phyloP scores from a whole-genome alignment of 1,284 basidiomycete species.

The Sanghuangporus baumii region DNA sequence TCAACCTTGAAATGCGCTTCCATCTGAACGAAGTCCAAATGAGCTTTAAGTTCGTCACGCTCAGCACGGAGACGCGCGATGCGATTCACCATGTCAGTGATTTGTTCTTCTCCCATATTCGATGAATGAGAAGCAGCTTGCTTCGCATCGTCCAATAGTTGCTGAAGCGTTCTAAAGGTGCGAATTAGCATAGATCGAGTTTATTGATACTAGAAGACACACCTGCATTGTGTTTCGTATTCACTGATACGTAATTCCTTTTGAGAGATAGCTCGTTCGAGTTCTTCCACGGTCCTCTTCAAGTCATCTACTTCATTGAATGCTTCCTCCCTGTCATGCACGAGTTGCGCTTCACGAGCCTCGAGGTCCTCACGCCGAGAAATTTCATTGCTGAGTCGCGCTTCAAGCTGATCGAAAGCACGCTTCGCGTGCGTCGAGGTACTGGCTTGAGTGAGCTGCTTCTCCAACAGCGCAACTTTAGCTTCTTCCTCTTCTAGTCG shows the following conservation, averaged over 20 bases:
- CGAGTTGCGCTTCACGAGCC: constrained; percentile 32
- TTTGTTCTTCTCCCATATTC: constrained; percentile 26
- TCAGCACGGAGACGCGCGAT: constrained; percentile 65
- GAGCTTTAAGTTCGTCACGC: constrained; percentile 60
- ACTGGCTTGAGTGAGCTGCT: constrained; percentile 34
- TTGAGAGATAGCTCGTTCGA: constrained; percentile 26
- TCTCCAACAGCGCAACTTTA: constrained; percentile 49
- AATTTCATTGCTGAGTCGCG: constrained; percentile 38
- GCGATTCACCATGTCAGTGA: constrained; percentile 54
- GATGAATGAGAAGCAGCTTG: background rate
- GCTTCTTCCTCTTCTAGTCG: constrained; percentile 64
- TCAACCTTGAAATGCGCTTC: constrained; percentile 66
- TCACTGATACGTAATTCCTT: constrained; percentile 26
- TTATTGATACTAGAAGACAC: background rate
- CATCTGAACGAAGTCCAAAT: constrained; percentile 65
- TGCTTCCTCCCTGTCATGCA: constrained; percentile 42
- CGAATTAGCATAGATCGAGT: background rate
- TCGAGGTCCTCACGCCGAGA: constrained; percentile 32
- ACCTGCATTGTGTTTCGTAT: constrained; percentile 25
- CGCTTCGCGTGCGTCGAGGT: constrained; percentile 33
- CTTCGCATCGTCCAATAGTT: constrained; percentile 16
- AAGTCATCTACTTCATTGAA: constrained; percentile 38
- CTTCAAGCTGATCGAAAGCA: constrained; percentile 35
- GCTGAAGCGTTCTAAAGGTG: constrained; percentile 22
- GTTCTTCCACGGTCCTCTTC: constrained; percentile 26